Base-by-base conservation (phyloP, 2,329 filamentous ascomycete genomes). In the Bertia moriformis region DNA sequence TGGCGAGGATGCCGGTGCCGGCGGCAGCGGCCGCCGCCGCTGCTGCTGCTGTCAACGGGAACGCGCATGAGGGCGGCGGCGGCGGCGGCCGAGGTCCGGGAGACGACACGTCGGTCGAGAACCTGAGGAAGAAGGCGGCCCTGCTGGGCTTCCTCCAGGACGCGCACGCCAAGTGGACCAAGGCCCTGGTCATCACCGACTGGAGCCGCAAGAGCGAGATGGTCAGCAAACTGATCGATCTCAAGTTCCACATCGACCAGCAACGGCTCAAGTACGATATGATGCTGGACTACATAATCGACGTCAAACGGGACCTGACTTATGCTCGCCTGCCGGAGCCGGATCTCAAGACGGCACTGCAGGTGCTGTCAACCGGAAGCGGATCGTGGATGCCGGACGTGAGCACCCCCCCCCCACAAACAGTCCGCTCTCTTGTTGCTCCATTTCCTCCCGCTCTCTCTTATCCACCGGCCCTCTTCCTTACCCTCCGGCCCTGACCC, bases 81-180 rank as follows among this genome's bases (percentile, higher is more conserved):
- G 50, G 52, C 3, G 48, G 52, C 2, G n/a, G n/a, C n/a, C n/a
- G n/a, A n/a, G n/a, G n/a, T n/a, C n/a, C n/a, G n/a, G n/a, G n/a
- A n/a, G 71, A 77, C 40, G 77, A 83, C 49, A 65, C 60, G 15
- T 78, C 75, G 1, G 54, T 58, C 29, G 75, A 79, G 43, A 89
- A 85, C 51, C 51, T 83, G 12, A 66, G 70, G 20, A 94, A 93
- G 61, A 95, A 94, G 59, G 61, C 73, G 19, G 60, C 67, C 24
- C 57, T 95, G 39, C 59, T 94, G 42, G 74, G 83, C 33, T 93
- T 91, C 60, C 77, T 83, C 5, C 80, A 89, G 54, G 72, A 77
- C 17, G 75, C 82, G 51, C 80, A 94, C 51, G 77, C 80, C 19
- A 86, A 85, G 61, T 96, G 93, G 67, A 85, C 93, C 55, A 96